Evolutionary conservation across 768 basidiomycete species (phyloP).

Genomic region (Leccinum variicolor): DNA sequence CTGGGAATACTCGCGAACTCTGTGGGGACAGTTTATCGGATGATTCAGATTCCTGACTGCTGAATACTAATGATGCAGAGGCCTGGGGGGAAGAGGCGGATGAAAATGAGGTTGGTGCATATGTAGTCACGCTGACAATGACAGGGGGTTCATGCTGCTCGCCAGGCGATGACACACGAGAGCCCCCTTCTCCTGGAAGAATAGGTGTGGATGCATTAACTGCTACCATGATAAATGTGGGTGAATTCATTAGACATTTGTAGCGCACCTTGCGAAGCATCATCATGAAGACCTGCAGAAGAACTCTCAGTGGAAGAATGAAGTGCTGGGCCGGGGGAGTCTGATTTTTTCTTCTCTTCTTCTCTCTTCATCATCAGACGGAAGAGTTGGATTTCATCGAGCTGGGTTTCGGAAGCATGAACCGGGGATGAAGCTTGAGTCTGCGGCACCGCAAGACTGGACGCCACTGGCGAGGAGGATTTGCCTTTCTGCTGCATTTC

Average conservation of each 20-base stretch:
- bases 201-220: slow-evolving; percentile 4
- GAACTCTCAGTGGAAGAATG: slow-evolving; percentile 10
- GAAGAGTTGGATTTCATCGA: slow-evolving; percentile 86
- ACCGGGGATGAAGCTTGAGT: slow-evolving; percentile 18
- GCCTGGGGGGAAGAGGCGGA: slow-evolving; percentile 15
- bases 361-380: slow-evolving; percentile 81
- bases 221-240: slow-evolving; percentile 13
- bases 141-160: slow-evolving; percentile 11
- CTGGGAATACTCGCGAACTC: slow-evolving; percentile 37
- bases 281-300: slow-evolving; percentile 7
- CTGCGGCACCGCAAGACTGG: slow-evolving; percentile 13
- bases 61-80: not conserved
- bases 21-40: slow-evolving; percentile 19
- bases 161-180: slow-evolving; percentile 15
- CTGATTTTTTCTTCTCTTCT: slow-evolving; percentile 46
- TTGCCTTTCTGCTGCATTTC: slow-evolving; percentile 77
- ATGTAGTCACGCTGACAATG: not conserved
- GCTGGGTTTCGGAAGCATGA: slow-evolving; percentile 33
- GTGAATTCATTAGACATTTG: not conserved
- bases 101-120: slow-evolving; percentile 2
- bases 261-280: slow-evolving; percentile 20
- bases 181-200: slow-evolving; percentile 5
- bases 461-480: slow-evolving; percentile 28
- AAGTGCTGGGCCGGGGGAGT: slow-evolving; percentile 11
- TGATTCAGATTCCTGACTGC: slow-evolving; percentile 19